Evolutionary conservation across 2,329 filamentous ascomycete species (phyloP), one percentile per base, ranked within the genome.

Genomic region (Pseudogymnoascus sp.): DNA sequence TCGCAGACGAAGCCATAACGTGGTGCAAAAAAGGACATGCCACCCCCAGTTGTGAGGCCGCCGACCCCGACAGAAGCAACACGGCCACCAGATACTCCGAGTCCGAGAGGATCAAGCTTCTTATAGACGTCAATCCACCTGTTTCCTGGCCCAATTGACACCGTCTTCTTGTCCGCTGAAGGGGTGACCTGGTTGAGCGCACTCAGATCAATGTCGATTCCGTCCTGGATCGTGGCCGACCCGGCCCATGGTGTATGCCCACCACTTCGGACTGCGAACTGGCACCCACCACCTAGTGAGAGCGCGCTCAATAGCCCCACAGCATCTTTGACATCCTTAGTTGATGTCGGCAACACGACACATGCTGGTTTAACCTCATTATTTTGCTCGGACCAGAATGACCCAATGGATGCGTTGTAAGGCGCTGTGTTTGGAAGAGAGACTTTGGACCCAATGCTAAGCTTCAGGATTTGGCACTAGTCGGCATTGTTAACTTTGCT

Each of bases 221-320:
- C 80, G 1, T 72, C 77, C 8, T 76, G 70, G 57, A 80, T 84
- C 3, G 63, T 67, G 14, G 81, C 75, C 33, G 78, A 79, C 63
- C 77, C 76, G 14, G 78, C 75, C 66, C 83, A 82, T 3, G 81
- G 78, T 61, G 79, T 81, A 70, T 85, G 82, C 1, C 82, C 83
- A 28, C 82, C 82, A 6, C 79, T 79, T 65, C 82, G 80, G 65
- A 82, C 71, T 6, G 82, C 81, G 64, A 85, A 85, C 35, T 69
- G 66, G 68, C 71, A 73, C 53, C 71, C 64, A 1, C 4, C 8
- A 30, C 43, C 43, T 4, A 60, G 22, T 5, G 47, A 57, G 30
- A 58, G 41, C 15, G 43, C 25, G 28, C 47, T 60, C 14, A 61
- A 11, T 15, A 57, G 50, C 33, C 47, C 37, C 14, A 69, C 35